Conservation (phyloP, 2,329 filamentous ascomycete species). For the Cladosporium cucumerinum region DNA sequence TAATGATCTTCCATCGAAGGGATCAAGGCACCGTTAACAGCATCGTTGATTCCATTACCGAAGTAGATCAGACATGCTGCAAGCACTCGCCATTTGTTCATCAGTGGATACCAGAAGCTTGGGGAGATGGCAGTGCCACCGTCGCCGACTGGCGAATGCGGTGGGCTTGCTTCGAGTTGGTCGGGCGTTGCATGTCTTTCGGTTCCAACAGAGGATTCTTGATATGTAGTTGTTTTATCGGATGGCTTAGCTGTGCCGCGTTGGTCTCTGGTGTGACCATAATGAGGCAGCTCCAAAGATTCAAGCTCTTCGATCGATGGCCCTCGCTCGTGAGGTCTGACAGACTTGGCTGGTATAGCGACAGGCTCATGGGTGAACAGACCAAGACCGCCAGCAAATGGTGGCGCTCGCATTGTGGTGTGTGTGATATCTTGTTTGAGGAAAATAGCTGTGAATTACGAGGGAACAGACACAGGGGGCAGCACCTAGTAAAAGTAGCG, state of each 20-base stretch:
- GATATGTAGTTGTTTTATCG: conserved; percentile 1
- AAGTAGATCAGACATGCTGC: conserved; percentile 64
- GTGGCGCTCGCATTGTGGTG: neutral
- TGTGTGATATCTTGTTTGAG: neutral
- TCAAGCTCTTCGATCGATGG: conserved; percentile 29
- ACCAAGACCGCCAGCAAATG: conserved; percentile 1
- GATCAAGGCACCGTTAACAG: conserved; percentile 69
- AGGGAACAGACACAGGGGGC: neutral
- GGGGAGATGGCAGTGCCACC: conserved; percentile 50
- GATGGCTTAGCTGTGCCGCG: neutral
- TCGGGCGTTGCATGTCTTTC: conserved; percentile 30
- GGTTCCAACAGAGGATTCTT: conserved; percentile 26
- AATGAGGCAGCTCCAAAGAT: conserved; percentile 26
- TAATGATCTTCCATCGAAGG: conserved; percentile 78
- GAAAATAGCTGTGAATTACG: neutral
- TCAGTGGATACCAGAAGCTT: conserved; percentile 56
- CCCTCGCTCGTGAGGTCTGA: conserved; percentile 2
- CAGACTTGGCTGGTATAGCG: neutral
- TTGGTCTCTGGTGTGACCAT: conserved; percentile 17
- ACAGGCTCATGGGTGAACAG: conserved; percentile 8
- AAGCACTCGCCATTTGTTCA: conserved; percentile 68
- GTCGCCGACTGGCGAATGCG: conserved; percentile 44
- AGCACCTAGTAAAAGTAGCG: neutral
- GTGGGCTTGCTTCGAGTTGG: conserved; percentile 55
- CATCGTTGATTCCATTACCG: conserved; percentile 68